These are phyloP conservation scores for Sporormia fimetaria DNA, from an alignment of 495 filamentous ascomycete genomes.

Conservation along the genomic window DNA sequence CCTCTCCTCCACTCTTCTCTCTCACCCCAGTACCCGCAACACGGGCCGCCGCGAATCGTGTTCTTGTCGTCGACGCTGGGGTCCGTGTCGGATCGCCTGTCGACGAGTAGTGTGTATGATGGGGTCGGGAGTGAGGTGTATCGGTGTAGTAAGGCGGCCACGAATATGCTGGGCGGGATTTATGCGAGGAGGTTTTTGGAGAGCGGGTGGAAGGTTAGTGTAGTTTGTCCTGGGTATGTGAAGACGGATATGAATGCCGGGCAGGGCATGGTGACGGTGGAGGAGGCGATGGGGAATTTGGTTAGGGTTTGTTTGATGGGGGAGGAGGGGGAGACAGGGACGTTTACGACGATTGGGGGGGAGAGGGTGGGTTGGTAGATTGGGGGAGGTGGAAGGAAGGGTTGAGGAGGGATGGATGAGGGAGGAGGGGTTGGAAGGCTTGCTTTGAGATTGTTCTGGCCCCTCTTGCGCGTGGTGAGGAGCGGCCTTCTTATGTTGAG, in stretches of 20 bases:
- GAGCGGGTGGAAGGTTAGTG: slow-evolving; percentile 5
- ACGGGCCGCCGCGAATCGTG: not conserved
- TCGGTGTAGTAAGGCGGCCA: slow-evolving; percentile 4
- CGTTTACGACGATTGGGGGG: slow-evolving; percentile 1
- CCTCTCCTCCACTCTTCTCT: slow-evolving; percentile 4
- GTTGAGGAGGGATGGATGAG: too few species aligned
- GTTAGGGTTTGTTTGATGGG: slow-evolving; percentile 5
- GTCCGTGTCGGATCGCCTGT: not conserved
- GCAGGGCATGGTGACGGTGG: not conserved
- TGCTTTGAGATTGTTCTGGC: too few species aligned
- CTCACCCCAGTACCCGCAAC: not conserved
- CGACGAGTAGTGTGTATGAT: not conserved
- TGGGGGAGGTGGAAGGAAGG: too few species aligned
- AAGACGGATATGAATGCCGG: slow-evolving; percentile 1
- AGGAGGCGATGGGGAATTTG: slow-evolving; percentile 3
- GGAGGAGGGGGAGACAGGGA: slow-evolving; percentile 5
- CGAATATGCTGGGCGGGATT: slow-evolving; percentile 1
- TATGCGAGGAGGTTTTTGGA: not conserved
- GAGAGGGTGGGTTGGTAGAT: not conserved
- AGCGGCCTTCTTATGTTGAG: too few species aligned
- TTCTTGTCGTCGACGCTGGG: slow-evolving; percentile 7
- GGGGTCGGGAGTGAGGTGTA: not conserved
- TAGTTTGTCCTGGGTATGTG: slow-evolving; percentile 3
- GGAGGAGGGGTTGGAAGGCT: too few species aligned
- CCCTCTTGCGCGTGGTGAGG: too few species aligned